phyloP scores from a whole-genome alignment of 352 stramenopile species.

The Globisporangium ultimum region DNA sequence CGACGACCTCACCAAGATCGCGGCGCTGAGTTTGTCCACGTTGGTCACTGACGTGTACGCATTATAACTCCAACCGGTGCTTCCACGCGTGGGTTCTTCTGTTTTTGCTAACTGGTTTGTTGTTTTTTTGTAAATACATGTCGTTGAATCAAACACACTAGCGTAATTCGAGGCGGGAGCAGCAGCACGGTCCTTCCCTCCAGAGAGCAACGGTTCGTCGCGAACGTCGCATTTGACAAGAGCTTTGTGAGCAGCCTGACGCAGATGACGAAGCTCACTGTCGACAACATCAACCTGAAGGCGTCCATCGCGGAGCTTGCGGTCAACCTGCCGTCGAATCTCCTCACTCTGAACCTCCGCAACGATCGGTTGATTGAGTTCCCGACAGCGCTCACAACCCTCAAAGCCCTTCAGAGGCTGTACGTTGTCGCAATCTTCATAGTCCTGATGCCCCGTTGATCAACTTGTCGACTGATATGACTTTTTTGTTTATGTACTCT shows the following conservation, averaged over 20 bases:
- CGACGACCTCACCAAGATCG: neutral
- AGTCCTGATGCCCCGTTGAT: too few relatives aligned
- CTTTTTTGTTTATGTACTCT: neutral
- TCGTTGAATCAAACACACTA: too few relatives aligned
- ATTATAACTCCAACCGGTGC: too few relatives aligned
- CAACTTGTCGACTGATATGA: too few relatives aligned
- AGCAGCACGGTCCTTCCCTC: neutral
- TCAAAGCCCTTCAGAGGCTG: neutral
- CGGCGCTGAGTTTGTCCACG: neutral
- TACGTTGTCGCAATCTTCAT: neutral
- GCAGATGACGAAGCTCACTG: neutral
- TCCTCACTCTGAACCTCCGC: neutral
- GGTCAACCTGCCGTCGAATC: neutral
- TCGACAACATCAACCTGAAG: slow-evolving; percentile 2
- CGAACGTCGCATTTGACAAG: slow-evolving; percentile 1
- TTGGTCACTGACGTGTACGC: slow-evolving; percentile 1
- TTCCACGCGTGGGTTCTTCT: neutral
- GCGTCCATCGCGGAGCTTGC: neutral
- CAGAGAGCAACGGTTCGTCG: neutral
- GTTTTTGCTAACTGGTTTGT: neutral
- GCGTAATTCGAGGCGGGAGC: neutral
- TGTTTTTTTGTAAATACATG: too few relatives aligned
- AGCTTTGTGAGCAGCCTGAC: neutral
- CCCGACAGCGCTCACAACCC: neutral
- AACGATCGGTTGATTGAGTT: slow-evolving; percentile 2